phyloP scores from a whole-genome alignment of 164 flowering plant genomes.

The Nymphaea thermarum region DNA sequence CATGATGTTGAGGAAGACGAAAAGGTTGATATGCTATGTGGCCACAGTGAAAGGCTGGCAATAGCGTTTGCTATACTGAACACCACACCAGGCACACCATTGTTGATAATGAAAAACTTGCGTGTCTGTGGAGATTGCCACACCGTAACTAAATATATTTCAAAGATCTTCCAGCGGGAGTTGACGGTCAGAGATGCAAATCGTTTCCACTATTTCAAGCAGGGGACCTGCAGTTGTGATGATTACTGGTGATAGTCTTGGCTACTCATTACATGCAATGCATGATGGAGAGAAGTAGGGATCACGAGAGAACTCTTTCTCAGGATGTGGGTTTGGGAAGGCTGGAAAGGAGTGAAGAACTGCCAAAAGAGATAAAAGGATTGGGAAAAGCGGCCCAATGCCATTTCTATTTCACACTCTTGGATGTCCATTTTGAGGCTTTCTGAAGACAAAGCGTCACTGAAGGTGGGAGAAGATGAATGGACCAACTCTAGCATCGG shows the following conservation, averaged over 20 bases:
- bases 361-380: too few species aligned
- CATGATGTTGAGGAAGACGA: constrained; percentile 38
- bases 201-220: constrained; percentile 34
- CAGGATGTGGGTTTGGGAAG: too few species aligned
- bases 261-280: too few species aligned
- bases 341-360: too few species aligned
- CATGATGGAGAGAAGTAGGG: too few species aligned
- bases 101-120: constrained; percentile 39
- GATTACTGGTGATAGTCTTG: constrained; percentile 28
- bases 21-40: constrained; percentile 29
- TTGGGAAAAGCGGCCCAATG: too few species aligned
- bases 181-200: constrained; percentile 36
- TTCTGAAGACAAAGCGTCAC: too few species aligned
- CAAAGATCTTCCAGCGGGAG: constrained; percentile 25
- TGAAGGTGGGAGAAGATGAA: too few species aligned
- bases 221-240: constrained; percentile 35
- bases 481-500: too few species aligned
- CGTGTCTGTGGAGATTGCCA: constrained; percentile 40
- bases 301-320: too few species aligned
- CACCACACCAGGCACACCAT: constrained; percentile 24
- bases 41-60: constrained; percentile 41
- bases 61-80: constrained; percentile 37
- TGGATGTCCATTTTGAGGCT: too few species aligned
- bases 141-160: constrained; percentile 30
- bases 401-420: too few species aligned